A percentile compares a stretch with the other conserved stretches of the same genome.
Evolutionary conservation across 2,329 filamentous ascomycete species (phyloP).

Genomic region (Whalleya microplaca): DNA sequence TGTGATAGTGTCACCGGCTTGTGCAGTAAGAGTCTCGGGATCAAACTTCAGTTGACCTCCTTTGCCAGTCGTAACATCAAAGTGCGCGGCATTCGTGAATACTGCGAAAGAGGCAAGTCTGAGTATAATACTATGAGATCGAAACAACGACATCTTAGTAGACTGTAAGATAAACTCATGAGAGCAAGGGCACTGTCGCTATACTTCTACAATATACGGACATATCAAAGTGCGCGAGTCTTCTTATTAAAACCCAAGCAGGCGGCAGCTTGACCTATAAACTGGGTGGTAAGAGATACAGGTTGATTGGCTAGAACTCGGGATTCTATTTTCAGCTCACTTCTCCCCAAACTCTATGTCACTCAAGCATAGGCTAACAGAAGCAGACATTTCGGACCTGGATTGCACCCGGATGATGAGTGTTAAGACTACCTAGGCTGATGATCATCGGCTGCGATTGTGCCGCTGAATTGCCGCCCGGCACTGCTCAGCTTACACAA

Average conservation of each 20-base stretch:
- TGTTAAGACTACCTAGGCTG: slow-evolving; percentile 4
- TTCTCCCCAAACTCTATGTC: not conserved
- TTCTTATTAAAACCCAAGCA: slow-evolving; percentile 6
- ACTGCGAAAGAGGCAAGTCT: slow-evolving; percentile 31
- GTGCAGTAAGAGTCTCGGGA: slow-evolving; percentile 40
- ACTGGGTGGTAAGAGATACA: slow-evolving; percentile 7
- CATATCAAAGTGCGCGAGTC: not conserved
- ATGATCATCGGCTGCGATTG: slow-evolving; percentile 3
- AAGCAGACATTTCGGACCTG: not conserved
- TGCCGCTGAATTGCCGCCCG: slow-evolving; percentile 12
- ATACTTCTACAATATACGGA: not conserved
- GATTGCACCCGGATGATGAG: slow-evolving; percentile 1
- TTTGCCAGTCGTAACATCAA: slow-evolving; percentile 45
- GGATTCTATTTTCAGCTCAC: slow-evolving; percentile 13
- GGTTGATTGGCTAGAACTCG: slow-evolving; percentile 10
- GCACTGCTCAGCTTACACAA: not conserved
- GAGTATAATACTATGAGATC: slow-evolving; percentile 28
- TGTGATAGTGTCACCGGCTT: slow-evolving; percentile 44
- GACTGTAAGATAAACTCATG: slow-evolving; percentile 2
- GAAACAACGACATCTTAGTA: slow-evolving; percentile 23
- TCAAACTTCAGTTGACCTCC: slow-evolving; percentile 42
- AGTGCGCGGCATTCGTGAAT: slow-evolving; percentile 33
- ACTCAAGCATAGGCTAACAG: not conserved
- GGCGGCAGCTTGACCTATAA: not conserved
- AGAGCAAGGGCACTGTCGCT: slow-evolving; percentile 1